Percentiles rank a stretch among this genome's conserved stretches.
These are phyloP conservation scores for Picocystis sp. DNA, from an alignment of 163 green algal species.

Conservation along the genomic window DNA sequence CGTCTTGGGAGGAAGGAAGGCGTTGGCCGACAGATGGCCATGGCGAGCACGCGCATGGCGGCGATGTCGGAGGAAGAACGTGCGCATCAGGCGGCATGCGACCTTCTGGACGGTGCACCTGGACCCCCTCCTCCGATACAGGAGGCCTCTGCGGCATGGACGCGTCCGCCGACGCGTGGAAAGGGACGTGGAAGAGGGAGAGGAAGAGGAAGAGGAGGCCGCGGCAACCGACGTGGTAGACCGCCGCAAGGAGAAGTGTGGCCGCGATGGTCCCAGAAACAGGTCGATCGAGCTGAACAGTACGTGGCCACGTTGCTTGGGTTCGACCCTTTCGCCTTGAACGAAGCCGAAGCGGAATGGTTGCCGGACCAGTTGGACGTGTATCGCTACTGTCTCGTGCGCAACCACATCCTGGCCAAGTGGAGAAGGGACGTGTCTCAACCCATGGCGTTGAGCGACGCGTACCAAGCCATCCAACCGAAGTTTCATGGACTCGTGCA, in stretches of 20 bases:
- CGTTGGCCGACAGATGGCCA: too few relatives aligned
- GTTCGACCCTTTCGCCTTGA: slow-evolving; percentile 21
- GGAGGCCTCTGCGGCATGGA: background rate
- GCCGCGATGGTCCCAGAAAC: background rate
- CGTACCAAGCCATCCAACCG: slow-evolving; percentile 1
- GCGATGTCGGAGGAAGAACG: too few relatives aligned
- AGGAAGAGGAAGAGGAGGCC: background rate
- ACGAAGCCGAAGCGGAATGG: slow-evolving; percentile 31
- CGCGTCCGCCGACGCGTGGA: background rate
- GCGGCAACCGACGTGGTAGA: background rate
- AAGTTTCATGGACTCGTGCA: slow-evolving; percentile 10
- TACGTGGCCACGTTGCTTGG: slow-evolving; percentile 31
- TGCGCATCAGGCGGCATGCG: too few relatives aligned
- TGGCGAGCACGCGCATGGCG: too few relatives aligned
- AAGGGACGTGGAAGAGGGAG: background rate
- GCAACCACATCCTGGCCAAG: slow-evolving; percentile 53
- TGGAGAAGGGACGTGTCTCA: slow-evolving; percentile 50
- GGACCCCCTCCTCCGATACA: background rate
- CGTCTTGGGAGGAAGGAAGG: too few relatives aligned
- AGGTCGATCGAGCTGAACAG: slow-evolving; percentile 8
- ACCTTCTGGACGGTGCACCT: too few relatives aligned
- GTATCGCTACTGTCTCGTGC: slow-evolving; percentile 34
- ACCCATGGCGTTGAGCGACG: background rate
- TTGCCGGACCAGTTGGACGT: slow-evolving; percentile 27
- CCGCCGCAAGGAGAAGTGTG: slow-evolving; percentile 1